Base-by-base conservation (phyloP, 768 basidiomycete species). In the Mycena pura region DNA sequence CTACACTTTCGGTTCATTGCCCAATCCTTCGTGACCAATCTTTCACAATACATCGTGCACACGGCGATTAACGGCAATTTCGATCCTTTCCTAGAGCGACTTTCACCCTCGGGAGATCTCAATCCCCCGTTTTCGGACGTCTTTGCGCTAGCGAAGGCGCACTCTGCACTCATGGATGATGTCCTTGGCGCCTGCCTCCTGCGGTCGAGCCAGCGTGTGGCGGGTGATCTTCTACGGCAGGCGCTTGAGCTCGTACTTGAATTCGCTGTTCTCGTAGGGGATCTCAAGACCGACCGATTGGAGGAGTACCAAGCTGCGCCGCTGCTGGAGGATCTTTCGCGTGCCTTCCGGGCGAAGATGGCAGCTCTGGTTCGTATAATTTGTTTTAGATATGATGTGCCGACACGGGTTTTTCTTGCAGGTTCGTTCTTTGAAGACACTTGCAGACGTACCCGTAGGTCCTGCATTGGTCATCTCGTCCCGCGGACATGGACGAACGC, bases 31-130 rank as follows among this genome's bases (percentile, higher is more conserved):
- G 77, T 94, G 36, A 78, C 77, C 17, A 80, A 78, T n/a, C 77
- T 96, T 28, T 84, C 85, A 3, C 76, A 82, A 31, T 94, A 96
- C 65, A 79, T 93, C 21, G 88, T 89, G 54, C 92, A 94, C 71
- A 85, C 84, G n/a, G 94, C 87, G 3, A 93, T 96, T 57, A 84
- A 87, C 13, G 86, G 85, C 27, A 89, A 91, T 68, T 91, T 93
- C 64, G 86, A 88, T 60, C 79, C 83, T 1, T 93, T 96, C 76
- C 71, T 92, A 34, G 72, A 72, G 10, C 77, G 74, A 7, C 69
- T 81, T 31, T 67, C 71, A 21, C 21, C 8, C 60, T 57, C 31
- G 28, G 54, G 34, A 17, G 57, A 46, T 43, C 40, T 22, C 32
- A 36, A 27, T 17, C 31, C 43, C 41, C 70, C 61, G 22, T 90